Evolutionary conservation across 2,329 filamentous ascomycete genomes (phyloP).

Genomic region (Ophiostoma quercus): DNA sequence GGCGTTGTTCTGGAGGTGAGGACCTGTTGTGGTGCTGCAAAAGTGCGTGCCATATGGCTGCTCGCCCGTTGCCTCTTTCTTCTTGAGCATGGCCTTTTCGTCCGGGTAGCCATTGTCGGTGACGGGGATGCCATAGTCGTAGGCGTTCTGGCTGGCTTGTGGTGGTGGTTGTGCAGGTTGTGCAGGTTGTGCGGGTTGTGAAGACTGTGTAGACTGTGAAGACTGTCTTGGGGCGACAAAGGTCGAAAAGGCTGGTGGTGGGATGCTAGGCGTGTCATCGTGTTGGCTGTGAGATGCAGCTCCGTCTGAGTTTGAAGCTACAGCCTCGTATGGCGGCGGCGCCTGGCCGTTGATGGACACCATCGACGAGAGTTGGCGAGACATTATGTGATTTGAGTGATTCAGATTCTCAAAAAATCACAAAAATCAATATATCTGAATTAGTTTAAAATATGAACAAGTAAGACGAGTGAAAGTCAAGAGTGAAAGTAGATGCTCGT

Average conservation of each 20-base stretch:
- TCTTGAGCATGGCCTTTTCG: not conserved
- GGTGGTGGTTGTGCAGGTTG: not conserved
- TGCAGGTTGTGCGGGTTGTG: not conserved
- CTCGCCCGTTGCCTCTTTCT: not conserved
- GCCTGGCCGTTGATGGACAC: not conserved
- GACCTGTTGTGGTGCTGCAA: not conserved
- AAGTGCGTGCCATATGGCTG: not conserved
- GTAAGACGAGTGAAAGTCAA: not conserved
- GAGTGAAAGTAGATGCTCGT: not conserved
- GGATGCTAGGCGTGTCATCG: not conserved
- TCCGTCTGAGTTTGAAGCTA: not conserved
- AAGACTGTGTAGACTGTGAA: not conserved
- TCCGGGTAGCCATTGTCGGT: not conserved
- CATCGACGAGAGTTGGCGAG: not conserved
- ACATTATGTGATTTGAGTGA: not conserved
- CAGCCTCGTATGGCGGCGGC: not conserved
- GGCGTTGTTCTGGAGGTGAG: not conserved
- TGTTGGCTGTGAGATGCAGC: not conserved
- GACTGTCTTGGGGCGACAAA: not conserved
- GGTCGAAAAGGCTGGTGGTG: conserved; percentile 1
- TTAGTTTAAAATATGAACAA: not conserved
- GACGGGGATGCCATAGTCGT: not conserved
- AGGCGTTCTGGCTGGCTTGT: not conserved
- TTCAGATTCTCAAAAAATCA: not conserved
- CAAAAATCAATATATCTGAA: not conserved